These are phyloP conservation scores for Baorangia bicolor DNA, from an alignment of 768 basidiomycete genomes.

Conservation along the genomic window DNA sequence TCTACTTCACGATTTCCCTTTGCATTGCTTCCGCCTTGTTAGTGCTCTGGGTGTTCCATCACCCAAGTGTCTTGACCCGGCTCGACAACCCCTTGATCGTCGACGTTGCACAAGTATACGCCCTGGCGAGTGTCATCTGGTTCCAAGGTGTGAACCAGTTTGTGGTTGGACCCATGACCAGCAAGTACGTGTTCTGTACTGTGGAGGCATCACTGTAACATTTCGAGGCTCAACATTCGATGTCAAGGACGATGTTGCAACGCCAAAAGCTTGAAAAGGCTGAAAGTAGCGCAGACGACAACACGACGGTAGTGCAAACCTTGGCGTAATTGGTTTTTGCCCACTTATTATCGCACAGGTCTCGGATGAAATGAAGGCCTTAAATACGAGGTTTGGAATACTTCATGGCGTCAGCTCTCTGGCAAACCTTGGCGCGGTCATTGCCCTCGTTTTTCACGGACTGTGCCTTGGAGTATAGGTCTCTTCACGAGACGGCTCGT, in stretches of 20 bases:
- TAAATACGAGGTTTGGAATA: conserved; percentile 64
- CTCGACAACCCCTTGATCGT: conserved; percentile 46
- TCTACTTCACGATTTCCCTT: conserved; percentile 68
- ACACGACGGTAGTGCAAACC: conserved; percentile 52
- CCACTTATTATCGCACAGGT: conserved; percentile 41
- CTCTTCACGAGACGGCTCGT: conserved; percentile 36
- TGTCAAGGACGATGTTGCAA: conserved; percentile 67
- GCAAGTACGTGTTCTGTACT: conserved; percentile 45
- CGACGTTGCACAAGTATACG: conserved; percentile 67
- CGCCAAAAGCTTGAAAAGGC: conserved; percentile 72
- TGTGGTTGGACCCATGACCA: conserved; percentile 70
- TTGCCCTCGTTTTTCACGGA: conserved; percentile 66
- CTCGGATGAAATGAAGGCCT: conserved; percentile 63
- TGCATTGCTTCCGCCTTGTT: conserved; percentile 53
- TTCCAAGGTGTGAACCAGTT: conserved; percentile 63
- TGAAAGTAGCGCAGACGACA: conserved; percentile 66
- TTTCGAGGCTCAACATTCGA: neutral
- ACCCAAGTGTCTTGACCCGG: conserved; percentile 53
- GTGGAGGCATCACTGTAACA: neutral
- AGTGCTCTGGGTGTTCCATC: conserved; percentile 55
- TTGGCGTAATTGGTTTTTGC: conserved; percentile 3
- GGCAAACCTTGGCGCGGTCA: conserved; percentile 59
- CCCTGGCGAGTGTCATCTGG: conserved; percentile 43
- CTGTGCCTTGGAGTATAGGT: conserved; percentile 59
- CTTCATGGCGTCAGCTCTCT: conserved; percentile 71